These are phyloP conservation scores for Erythrobasidium hasegawianum DNA, from an alignment of 1,284 basidiomycete species.

Conservation along the genomic window DNA sequence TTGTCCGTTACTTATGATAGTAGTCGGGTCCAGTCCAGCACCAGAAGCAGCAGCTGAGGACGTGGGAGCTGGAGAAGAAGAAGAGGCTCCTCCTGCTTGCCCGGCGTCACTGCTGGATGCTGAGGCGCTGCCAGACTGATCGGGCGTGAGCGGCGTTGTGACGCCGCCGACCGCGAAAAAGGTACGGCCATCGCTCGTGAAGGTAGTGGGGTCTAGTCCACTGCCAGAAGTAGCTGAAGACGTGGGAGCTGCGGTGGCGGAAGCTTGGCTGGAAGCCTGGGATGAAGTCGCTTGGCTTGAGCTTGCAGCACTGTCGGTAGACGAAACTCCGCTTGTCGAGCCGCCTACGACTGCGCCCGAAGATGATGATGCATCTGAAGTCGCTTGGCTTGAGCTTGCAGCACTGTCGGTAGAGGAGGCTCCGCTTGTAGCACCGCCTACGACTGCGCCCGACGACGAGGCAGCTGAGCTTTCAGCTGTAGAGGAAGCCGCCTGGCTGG, in stretches of 20 bases:
- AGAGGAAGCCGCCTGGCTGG: too few relatives aligned
- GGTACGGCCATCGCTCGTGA: neutral
- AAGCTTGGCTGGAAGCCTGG: neutral
- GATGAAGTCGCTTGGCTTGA: neutral
- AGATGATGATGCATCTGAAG: neutral
- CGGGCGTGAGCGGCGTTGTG: neutral
- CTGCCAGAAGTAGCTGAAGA: neutral
- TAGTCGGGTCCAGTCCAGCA: constrained; percentile 2
- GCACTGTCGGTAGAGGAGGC: constrained; percentile 1
- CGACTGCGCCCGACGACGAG: constrained; percentile 12
- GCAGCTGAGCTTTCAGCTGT: neutral
- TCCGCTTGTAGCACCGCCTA: neutral
- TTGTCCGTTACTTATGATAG: constrained; percentile 11
- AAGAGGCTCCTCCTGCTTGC: neutral
- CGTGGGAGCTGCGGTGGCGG: neutral
- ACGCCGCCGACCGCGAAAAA: neutral
- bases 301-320: neutral
- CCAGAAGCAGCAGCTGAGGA: constrained; percentile 1
- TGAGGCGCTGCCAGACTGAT: neutral
- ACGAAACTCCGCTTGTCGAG: neutral
- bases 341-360: neutral
- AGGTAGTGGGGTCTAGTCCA: neutral
- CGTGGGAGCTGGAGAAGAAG: neutral
- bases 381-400: neutral
- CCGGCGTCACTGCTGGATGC: neutral